phyloP scores from a whole-genome alignment of 2,329 filamentous ascomycete genomes.

The Pseudogymnoascus sp. region DNA sequence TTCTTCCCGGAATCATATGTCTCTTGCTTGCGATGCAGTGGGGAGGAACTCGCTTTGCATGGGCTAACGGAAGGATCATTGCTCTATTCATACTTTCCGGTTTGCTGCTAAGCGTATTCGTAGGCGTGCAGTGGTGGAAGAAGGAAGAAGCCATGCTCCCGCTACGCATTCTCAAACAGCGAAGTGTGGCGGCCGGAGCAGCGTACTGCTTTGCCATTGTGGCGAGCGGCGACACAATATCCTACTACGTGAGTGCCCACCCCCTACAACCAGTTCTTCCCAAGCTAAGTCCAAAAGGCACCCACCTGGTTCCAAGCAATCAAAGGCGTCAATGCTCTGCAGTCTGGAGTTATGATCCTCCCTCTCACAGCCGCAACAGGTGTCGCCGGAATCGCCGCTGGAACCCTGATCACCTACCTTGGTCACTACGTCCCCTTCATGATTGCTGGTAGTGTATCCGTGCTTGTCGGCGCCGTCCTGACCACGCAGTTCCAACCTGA shows the following conservation, averaged over 20 bases:
- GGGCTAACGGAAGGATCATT: slow-evolving; percentile 29
- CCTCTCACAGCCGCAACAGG: slow-evolving; percentile 14
- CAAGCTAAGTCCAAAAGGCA: too few species aligned
- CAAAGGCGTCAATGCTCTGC: not conserved
- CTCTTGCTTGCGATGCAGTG: slow-evolving; percentile 27
- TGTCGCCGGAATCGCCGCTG: slow-evolving; percentile 12
- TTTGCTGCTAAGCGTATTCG: slow-evolving; percentile 22
- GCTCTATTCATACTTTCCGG: slow-evolving; percentile 26
- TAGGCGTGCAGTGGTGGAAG: slow-evolving; percentile 28
- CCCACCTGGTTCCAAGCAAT: slow-evolving; percentile 5
- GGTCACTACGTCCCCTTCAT: slow-evolving; percentile 13
- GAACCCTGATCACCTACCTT: not conserved
- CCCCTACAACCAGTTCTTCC: too few species aligned
- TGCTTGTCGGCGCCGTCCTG: slow-evolving; percentile 5
- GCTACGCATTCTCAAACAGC: slow-evolving; percentile 29
- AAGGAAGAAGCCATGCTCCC: slow-evolving; percentile 32
- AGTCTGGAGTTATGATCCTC: slow-evolving; percentile 4
- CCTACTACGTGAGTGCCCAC: too few species aligned
- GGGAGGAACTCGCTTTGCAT: slow-evolving; percentile 23
- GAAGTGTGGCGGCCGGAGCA: slow-evolving; percentile 23
- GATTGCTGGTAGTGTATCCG: slow-evolving; percentile 13
- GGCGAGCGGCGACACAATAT: too few species aligned
- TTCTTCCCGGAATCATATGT: slow-evolving; percentile 25
- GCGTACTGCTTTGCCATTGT: too few species aligned
- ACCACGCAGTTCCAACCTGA: not conserved